Percentiles rank a stretch among this genome's conserved stretches.
Conservation (phyloP, 805 yeast species). For the Hanseniaspora guilliermondii region DNA sequence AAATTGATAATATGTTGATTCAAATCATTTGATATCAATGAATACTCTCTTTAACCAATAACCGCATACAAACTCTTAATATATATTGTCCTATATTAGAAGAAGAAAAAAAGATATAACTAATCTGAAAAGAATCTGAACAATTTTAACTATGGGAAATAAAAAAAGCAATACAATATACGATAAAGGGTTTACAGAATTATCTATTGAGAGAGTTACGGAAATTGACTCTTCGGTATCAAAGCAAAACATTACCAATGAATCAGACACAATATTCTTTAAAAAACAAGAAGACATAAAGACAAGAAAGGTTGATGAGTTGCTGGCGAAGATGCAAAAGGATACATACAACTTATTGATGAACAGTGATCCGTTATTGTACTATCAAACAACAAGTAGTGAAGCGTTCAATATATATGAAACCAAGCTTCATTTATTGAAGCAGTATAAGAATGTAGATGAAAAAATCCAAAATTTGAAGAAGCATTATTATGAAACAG, state of each 20-base stretch:
- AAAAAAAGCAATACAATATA: background rate
- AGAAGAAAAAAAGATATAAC: too few species aligned
- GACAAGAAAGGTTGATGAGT: background rate
- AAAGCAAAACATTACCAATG: background rate
- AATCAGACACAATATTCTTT: background rate
- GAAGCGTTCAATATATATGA: constrained; percentile 19
- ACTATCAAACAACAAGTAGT: constrained; percentile 24
- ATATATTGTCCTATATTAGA: too few species aligned
- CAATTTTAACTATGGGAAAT: background rate
- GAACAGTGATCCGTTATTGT: constrained; percentile 24
- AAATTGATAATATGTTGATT: too few species aligned
- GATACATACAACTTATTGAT: constrained; percentile 24
- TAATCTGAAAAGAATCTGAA: too few species aligned
- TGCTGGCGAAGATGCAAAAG: constrained; percentile 17
- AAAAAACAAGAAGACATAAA: background rate
- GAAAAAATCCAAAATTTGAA: background rate
- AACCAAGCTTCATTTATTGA: constrained; percentile 21
- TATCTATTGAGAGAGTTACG: constrained; percentile 12
- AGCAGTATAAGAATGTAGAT: constrained; percentile 12
- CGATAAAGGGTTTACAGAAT: constrained; percentile 8
- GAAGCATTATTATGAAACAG: background rate
- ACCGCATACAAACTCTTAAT: too few species aligned
- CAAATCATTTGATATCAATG: too few species aligned
- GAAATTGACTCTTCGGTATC: constrained; percentile 9
- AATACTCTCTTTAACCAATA: too few species aligned